Conservation (phyloP, 1,284 basidiomycete species). For the Tranzscheliella williamsii region DNA sequence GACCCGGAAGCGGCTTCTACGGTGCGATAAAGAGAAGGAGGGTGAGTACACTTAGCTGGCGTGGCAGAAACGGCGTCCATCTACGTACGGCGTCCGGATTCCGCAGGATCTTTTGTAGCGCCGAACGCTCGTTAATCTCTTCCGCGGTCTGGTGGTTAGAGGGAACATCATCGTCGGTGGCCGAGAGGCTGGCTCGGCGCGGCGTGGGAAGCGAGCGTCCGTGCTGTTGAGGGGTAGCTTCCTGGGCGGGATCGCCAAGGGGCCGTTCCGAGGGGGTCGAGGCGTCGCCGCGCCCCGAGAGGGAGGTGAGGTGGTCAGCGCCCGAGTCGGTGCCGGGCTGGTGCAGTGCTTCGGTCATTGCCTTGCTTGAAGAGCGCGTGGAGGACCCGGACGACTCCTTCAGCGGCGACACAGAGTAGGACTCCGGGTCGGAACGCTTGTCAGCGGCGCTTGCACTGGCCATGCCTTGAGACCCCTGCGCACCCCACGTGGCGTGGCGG, state of each 20-base stretch:
- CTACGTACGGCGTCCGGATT: constrained; percentile 13
- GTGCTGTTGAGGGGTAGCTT: neutral
- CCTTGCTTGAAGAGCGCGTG: constrained; percentile 23
- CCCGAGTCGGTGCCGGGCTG: no score
- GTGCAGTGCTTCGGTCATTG: no score
- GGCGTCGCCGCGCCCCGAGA: no score
- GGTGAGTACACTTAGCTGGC: no score
- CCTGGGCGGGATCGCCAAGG: no score
- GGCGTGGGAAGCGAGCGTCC: constrained; percentile 7
- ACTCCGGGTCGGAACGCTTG: neutral
- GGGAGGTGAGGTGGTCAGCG: no score
- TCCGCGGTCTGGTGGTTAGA: neutral
- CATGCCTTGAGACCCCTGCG: constrained; percentile 1
- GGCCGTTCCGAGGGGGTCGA: no score
- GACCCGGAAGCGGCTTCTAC: constrained; percentile 43
- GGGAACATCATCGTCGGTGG: constrained; percentile 7
- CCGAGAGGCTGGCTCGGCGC: neutral
- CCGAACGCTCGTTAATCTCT: constrained; percentile 15
- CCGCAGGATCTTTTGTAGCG: constrained; percentile 11
- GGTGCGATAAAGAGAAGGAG: no score
- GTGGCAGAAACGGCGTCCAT: neutral
- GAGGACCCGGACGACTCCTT: constrained; percentile 21
- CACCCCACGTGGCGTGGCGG: constrained; percentile 20
- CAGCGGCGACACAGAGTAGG: constrained; percentile 6
- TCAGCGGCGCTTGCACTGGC: constrained; percentile 2